Evolutionary conservation across 2,329 filamentous ascomycete genomes (phyloP).

Genomic region (Aspergillus sp.): DNA sequence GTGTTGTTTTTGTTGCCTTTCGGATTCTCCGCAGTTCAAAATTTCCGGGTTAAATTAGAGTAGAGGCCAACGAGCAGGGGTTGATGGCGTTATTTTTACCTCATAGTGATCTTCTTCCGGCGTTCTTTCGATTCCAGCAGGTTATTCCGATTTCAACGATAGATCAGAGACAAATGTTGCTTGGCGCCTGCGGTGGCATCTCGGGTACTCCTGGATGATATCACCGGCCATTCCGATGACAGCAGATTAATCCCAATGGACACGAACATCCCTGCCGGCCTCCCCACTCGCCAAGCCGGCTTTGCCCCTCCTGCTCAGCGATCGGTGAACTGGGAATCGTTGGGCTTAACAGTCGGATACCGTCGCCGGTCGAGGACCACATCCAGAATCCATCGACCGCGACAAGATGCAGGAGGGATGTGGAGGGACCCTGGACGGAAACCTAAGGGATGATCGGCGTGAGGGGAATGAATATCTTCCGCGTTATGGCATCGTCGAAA

Average conservation of each 20-base stretch:
- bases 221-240: not conserved
- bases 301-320: slow-evolving; percentile 7
- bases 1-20: not conserved
- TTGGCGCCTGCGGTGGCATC: too few relatives aligned
- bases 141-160: too few relatives aligned
- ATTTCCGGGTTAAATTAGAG: not conserved
- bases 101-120: not conserved
- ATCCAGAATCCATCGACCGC: not conserved
- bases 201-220: not conserved
- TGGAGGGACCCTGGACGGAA: not conserved
- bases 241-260: not conserved
- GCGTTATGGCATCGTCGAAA: not conserved
- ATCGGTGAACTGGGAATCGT: slow-evolving; percentile 3
- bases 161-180: too few relatives aligned
- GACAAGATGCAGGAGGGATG: not conserved
- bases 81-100: not conserved
- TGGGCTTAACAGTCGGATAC: not conserved
- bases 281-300: slow-evolving; percentile 18
- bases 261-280: not conserved
- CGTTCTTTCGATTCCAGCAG: too few relatives aligned
- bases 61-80: not conserved
- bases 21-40: not conserved
- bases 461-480: not conserved
- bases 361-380: not conserved
- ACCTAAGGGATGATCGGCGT: not conserved